Evolutionary conservation across 306 rosid species (phyloP).

Genomic region (Quercus glauca): DNA sequence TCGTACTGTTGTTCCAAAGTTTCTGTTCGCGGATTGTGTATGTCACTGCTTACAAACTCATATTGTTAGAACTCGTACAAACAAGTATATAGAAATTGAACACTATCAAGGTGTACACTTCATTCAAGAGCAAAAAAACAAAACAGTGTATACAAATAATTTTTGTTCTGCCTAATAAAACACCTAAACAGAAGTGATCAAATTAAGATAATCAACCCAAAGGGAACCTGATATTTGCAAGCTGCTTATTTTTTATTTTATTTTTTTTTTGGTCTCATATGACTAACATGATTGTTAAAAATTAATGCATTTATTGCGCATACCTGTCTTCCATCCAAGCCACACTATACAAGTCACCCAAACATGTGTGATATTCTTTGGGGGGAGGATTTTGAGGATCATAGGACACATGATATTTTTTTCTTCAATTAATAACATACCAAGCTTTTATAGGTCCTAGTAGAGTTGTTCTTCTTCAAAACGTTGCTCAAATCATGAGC

Average conservation of each 20-base stretch:
- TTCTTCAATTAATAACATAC: conserved; percentile 19
- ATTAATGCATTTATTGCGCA: not conserved
- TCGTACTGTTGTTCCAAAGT: conserved; percentile 75
- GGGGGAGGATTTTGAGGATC: conserved; percentile 50
- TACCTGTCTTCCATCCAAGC: conserved; percentile 98
- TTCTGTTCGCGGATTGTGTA: conserved; percentile 71
- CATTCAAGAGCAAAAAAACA: too few relatives aligned
- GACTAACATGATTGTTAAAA: not conserved
- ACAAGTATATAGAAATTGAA: not conserved
- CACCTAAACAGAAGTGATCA: not conserved
- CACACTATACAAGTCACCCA: conserved; percentile 88
- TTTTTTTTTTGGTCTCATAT: conserved; percentile 13
- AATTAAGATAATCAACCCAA: not conserved
- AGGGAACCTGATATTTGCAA: not conserved
- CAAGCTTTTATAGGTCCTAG: conserved; percentile 73
- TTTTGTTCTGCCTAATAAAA: not conserved
- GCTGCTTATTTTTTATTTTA: not conserved
- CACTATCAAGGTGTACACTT: not conserved
- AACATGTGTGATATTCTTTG: conserved; percentile 75
- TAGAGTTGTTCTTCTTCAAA: conserved; percentile 74
- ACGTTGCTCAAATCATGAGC: conserved; percentile 61
- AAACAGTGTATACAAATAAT: not conserved
- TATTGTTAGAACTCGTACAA: conserved; percentile 8
- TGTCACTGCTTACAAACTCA: conserved; percentile 56
- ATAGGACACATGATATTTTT: too few relatives aligned